Evolutionary conservation across 495 filamentous ascomycete species (phyloP).

Genomic region (Filosporella fistucella): DNA sequence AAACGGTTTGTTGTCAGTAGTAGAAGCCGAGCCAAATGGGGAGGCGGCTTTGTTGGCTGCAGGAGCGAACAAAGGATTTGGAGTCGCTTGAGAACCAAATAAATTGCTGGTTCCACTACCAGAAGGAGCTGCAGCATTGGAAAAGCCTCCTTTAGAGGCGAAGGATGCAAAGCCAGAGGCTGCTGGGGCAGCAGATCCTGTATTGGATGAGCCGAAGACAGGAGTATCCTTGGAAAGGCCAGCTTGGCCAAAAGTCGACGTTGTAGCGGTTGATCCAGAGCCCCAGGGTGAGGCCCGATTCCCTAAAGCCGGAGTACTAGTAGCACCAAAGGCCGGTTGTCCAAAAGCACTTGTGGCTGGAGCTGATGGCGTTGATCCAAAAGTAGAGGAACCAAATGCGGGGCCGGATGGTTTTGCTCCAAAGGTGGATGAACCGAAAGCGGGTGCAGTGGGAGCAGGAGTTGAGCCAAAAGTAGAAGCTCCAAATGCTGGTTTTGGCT

Average conservation of each 20-base stretch:
- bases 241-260: slow-evolving; percentile 29
- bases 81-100: slow-evolving; percentile 41
- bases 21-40: background rate
- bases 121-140: slow-evolving; percentile 25
- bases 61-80: slow-evolving; percentile 37
- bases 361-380: slow-evolving; percentile 11
- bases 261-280: slow-evolving; percentile 20
- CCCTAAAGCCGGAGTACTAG: slow-evolving; percentile 40
- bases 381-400: slow-evolving; percentile 30
- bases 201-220: slow-evolving; percentile 12
- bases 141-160: slow-evolving; percentile 54
- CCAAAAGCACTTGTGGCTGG: slow-evolving; percentile 40
- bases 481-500: too few species aligned
- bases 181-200: slow-evolving; percentile 10
- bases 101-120: slow-evolving; percentile 32
- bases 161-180: slow-evolving; percentile 54
- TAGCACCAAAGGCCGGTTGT: slow-evolving; percentile 22
- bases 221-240: slow-evolving; percentile 20
- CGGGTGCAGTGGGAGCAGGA: slow-evolving; percentile 17
- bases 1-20: slow-evolving; percentile 6
- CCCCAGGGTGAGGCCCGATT: slow-evolving; percentile 38
- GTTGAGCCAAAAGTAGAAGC: too few species aligned
- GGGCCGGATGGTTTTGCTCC: background rate
- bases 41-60: slow-evolving; percentile 3
- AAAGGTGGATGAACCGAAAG: slow-evolving; percentile 5